Conservation (phyloP, 208 protist genomes). For the Trypanosomatidae sp. region DNA sequence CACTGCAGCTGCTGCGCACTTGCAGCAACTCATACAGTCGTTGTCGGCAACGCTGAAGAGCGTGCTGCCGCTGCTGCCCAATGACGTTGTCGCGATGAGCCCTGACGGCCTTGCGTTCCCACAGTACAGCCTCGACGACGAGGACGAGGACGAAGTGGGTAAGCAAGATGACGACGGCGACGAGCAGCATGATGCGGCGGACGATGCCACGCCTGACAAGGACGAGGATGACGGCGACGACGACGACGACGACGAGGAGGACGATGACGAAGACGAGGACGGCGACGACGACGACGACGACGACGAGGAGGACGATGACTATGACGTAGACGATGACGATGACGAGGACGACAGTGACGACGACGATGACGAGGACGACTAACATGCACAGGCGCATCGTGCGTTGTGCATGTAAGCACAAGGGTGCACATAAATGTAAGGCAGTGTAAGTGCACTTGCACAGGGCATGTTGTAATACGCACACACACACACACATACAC, state of each 20-base stretch:
- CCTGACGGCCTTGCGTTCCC: constrained; percentile 59
- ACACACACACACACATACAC: too few relatives aligned
- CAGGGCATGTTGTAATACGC: too few relatives aligned
- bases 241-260: constrained; percentile 9
- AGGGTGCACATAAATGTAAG: too few relatives aligned
- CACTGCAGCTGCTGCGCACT: too few relatives aligned
- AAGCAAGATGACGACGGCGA: constrained; percentile 18
- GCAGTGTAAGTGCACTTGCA: too few relatives aligned
- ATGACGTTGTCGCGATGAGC: constrained; percentile 68
- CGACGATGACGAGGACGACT: too few relatives aligned
- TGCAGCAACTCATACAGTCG: constrained; percentile 28
- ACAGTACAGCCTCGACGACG: constrained; percentile 36
- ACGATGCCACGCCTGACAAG: constrained; percentile 6
- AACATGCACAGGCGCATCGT: too few relatives aligned
- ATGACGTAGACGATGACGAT: too few relatives aligned
- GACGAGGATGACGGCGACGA: constrained; percentile 4
- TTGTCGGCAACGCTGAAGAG: constrained; percentile 40
- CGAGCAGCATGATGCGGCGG: constrained; percentile 13
- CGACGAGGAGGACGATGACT: too few relatives aligned
- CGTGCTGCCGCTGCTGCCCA: constrained; percentile 50
- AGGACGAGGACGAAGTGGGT: constrained; percentile 13
- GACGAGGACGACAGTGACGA: too few relatives aligned
- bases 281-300: constrained; percentile 11
- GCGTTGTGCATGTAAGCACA: too few relatives aligned
- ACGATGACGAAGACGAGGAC: constrained; percentile 6